A percentile compares a stretch with the other conserved stretches of the same genome.
Conservation (phyloP, 129 eudicot species). For the Flaveria trinervia region DNA sequence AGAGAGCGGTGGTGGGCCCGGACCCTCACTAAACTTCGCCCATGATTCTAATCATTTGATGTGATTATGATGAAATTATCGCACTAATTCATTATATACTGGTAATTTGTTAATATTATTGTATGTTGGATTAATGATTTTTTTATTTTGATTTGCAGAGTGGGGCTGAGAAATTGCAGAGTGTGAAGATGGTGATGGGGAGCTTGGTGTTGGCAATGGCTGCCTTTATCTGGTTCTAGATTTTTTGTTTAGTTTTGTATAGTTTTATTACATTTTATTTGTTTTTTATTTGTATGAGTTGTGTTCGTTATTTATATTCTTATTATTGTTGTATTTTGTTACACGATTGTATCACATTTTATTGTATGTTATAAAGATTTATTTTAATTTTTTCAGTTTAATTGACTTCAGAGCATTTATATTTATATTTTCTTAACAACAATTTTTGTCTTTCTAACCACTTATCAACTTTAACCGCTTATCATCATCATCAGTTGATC, state of each 20-base stretch:
- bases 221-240: constrained; percentile 51
- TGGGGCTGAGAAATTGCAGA: constrained; percentile 60
- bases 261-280: constrained; percentile 22
- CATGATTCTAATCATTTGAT: neutral
- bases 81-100: too few relatives aligned
- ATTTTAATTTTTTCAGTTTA: neutral
- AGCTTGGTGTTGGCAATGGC: constrained; percentile 49
- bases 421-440: too few relatives aligned
- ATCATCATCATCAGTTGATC: too few relatives aligned
- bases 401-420: neutral
- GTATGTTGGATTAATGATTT: neutral
- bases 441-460: too few relatives aligned
- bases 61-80: too few relatives aligned
- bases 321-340: neutral
- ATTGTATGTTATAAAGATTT: neutral
- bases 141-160: constrained; percentile 48
- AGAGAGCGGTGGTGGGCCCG: too few relatives aligned
- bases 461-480: too few relatives aligned
- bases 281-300: constrained; percentile 11
- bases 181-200: constrained; percentile 48
- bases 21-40: too few relatives aligned
- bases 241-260: neutral
- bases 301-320: constrained; percentile 18
- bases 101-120: too few relatives aligned
- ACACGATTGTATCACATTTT: neutral